These are phyloP conservation scores for Gossypium raimondii DNA, from an alignment of 345 rosid species.

Conservation along the genomic window DNA sequence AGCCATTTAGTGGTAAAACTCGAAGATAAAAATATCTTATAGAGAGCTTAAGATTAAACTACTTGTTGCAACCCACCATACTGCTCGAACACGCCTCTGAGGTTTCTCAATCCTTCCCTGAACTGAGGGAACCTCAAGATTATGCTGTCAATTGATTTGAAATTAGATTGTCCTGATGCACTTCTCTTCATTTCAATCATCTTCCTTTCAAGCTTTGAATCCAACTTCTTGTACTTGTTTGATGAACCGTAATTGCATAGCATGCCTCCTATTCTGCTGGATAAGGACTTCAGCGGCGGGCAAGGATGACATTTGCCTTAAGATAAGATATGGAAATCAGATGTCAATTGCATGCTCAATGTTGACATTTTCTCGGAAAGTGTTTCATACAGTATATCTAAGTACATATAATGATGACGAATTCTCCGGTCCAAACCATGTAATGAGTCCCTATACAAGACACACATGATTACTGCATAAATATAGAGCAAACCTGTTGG, in stretches of 20 bases:
- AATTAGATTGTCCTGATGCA: slow-evolving; percentile 33
- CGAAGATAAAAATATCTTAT: background rate
- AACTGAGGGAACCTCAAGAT: slow-evolving; percentile 69
- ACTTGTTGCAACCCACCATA: slow-evolving; percentile 41
- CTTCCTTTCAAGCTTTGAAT: slow-evolving; percentile 61
- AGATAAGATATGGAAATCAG: slow-evolving; percentile 2
- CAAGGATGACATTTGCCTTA: slow-evolving; percentile 34
- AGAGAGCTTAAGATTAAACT: slow-evolving; percentile 8
- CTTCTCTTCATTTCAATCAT: slow-evolving; percentile 57
- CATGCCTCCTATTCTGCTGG: slow-evolving; percentile 36
- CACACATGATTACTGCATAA: background rate
- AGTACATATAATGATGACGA: too few species aligned
- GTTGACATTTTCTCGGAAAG: background rate
- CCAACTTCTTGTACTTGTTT: slow-evolving; percentile 57
- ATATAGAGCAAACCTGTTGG: background rate
- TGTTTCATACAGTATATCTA: too few species aligned
- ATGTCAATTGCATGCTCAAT: slow-evolving; percentile 10
- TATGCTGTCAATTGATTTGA: slow-evolving; percentile 65
- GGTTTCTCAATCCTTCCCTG: slow-evolving; percentile 56
- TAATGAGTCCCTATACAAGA: too few species aligned
- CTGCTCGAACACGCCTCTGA: slow-evolving; percentile 56
- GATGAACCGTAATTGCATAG: slow-evolving; percentile 44
- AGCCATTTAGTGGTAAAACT: background rate
- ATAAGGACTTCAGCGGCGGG: slow-evolving; percentile 36
- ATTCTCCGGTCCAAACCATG: too few species aligned